These are phyloP conservation scores for Podaxis sp. DNA, from an alignment of 768 basidiomycete species.

Conservation along the genomic window DNA sequence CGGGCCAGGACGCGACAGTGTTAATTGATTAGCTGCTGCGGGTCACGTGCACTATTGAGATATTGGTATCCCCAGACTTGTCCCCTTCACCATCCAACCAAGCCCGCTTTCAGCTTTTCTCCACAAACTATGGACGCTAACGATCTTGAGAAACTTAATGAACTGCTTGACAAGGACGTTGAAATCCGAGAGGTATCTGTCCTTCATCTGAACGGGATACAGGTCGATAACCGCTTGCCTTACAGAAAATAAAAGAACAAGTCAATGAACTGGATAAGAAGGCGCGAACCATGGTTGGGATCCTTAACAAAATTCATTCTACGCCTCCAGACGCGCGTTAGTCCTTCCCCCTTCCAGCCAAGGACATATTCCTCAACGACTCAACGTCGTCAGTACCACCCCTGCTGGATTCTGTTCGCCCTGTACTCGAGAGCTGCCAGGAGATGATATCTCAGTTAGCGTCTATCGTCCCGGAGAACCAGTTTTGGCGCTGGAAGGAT, in stretches of 20 bases:
- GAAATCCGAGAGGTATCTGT: constrained; percentile 61
- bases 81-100: neutral
- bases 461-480: constrained; percentile 60
- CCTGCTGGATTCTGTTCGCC: constrained; percentile 56
- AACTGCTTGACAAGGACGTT: constrained; percentile 60
- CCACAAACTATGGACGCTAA: constrained; percentile 47
- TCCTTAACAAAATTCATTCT: constrained; percentile 78
- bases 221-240: constrained; percentile 4
- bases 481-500: constrained; percentile 85
- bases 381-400: constrained; percentile 49
- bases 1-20: neutral
- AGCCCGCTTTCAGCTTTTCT: neutral
- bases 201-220: neutral
- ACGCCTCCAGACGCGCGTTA: constrained; percentile 61
- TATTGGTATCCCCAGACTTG: neutral
- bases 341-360: constrained; percentile 21
- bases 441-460: constrained; percentile 53
- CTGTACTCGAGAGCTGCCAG: constrained; percentile 55
- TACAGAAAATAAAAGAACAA: constrained; percentile 79
- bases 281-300: constrained; percentile 67
- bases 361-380: neutral
- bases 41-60: neutral
- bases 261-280: constrained; percentile 76
- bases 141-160: constrained; percentile 58
- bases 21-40: neutral